Evolutionary conservation across 768 basidiomycete genomes (phyloP).

Genomic region (Wakefieldia striispora): DNA sequence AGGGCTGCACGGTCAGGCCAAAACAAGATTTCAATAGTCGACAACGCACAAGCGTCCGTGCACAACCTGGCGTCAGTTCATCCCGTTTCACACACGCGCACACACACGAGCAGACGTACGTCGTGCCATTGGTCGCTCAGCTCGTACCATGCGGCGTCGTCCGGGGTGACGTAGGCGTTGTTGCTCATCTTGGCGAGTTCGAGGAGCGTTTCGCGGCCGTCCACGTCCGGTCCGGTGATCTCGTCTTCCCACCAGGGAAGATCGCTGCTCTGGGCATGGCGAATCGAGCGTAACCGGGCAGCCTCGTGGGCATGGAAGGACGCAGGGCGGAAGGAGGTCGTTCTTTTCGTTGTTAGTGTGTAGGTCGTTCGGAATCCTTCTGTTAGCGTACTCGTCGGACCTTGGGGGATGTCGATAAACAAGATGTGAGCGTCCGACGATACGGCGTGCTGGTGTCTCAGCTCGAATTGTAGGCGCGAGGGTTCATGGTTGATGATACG

Average conservation of each 20-base stretch:
- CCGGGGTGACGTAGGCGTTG: constrained; percentile 77
- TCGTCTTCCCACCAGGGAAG: constrained; percentile 76
- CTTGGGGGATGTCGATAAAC: constrained; percentile 48
- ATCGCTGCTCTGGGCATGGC: constrained; percentile 43
- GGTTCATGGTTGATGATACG: neutral
- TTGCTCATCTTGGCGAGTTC: constrained; percentile 93
- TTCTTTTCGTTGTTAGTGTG: constrained; percentile 36
- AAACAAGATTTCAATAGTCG: too few species aligned
- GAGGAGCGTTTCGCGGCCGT: constrained; percentile 70
- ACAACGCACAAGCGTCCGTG: too few species aligned
- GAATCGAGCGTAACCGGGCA: constrained; percentile 45
- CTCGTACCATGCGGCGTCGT: constrained; percentile 75
- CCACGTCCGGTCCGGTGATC: constrained; percentile 71
- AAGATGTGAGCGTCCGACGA: constrained; percentile 46
- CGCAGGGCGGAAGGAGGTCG: constrained; percentile 44
- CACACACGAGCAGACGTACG: constrained; percentile 28
- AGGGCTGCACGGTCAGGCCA: constrained; percentile 16
- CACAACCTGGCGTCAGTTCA: neutral
- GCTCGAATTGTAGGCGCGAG: constrained; percentile 44
- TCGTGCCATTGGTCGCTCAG: constrained; percentile 63
- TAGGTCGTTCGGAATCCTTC: constrained; percentile 29
- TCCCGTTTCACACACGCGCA: neutral
- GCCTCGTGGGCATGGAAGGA: constrained; percentile 45
- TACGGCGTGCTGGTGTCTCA: constrained; percentile 62
- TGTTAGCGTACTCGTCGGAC: constrained; percentile 7